Base-by-base conservation (phyloP, 2,329 filamentous ascomycete genomes). In the Trichophaea hybrida region DNA sequence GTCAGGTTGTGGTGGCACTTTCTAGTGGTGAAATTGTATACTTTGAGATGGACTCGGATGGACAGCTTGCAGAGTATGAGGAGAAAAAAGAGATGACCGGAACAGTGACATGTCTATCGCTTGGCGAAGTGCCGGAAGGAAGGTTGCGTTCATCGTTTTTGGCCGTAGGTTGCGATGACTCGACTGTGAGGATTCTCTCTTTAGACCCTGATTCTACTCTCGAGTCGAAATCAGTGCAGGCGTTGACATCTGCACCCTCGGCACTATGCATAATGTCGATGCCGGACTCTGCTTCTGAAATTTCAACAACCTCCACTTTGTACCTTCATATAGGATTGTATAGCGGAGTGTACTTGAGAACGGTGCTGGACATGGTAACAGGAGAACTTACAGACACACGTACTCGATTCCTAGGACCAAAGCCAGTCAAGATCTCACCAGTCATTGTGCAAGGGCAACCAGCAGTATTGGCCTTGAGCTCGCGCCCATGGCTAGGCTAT, bases 21-120 rank as follows among this genome's bases (percentile, higher is more conserved):
- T 97, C 90, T 70, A 96, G 90, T 6, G 91, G 91, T 40, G 93
- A 98, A 72, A 91, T 98, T 64, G 87, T 95, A 46, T 98, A 97
- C 70, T 98, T 98, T 67, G 94, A 98, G 71, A 91, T 96, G 82
- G 93, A 96, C 69, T 80, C 82, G 0, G 91, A 97, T 72, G 90
- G 90, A 34, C 86, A 86, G 2, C 77, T 97, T 35, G 88, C 88
- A 37, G 91, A 97, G 74, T 95, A 96, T 66, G 86, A 97, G 65
- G 90, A 97, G 69, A 89, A 91, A 71, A 88, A 89, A 68, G 86
- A 94, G 69, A 93, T 98, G 86, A 89, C 86, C 57, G 91, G 89
- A 50, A 96, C 90, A 0, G 90, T 98, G 53, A 97, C 90, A 15
- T 94, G 87, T 66, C 76, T 98, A n/a, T 94, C 90, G 68, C 77